Evolutionary conservation across 148 eudicot genomes (phyloP).

Genomic region (Amaranthus cruentus): DNA sequence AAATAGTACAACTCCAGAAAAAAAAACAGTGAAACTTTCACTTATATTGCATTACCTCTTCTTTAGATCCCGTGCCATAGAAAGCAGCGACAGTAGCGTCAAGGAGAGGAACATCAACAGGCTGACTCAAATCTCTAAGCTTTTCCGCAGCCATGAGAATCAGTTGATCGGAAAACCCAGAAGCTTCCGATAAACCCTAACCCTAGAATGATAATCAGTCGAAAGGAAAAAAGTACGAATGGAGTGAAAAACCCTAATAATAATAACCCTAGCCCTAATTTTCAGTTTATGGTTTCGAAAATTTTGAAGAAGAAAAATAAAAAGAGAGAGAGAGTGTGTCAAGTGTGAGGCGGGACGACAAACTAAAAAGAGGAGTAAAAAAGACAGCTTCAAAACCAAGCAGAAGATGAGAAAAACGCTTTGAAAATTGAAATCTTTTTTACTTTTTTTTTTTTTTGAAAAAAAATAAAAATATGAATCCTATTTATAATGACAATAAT

Average conservation of each 20-base stretch:
- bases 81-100: conserved; percentile 95
- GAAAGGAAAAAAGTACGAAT: neutral
- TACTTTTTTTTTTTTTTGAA: neutral
- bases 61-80: conserved; percentile 96
- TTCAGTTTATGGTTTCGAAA: conserved; percentile 8
- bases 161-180: conserved; percentile 6
- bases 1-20: neutral
- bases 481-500: neutral
- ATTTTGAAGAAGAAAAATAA: conserved; percentile 15
- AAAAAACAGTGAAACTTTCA: neutral
- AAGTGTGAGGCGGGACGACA: conserved; percentile 19
- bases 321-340: conserved; percentile 10
- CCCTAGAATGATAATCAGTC: conserved; percentile 8
- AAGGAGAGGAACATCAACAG: conserved; percentile 77
- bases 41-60: conserved; percentile 43
- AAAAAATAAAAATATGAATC: too few species aligned
- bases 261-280: conserved; percentile 17
- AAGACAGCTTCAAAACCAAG: conserved; percentile 71
- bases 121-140: conserved; percentile 88
- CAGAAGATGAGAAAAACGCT: conserved; percentile 30
- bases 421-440: conserved; percentile 18
- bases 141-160: conserved; percentile 79
- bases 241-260: conserved; percentile 33
- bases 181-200: conserved; percentile 32
- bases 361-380: conserved; percentile 6